Percentiles rank a stretch among this genome's conserved stretches.
phyloP scores from a whole-genome alignment of 805 yeast genomes.

The Starmerella stellata region DNA sequence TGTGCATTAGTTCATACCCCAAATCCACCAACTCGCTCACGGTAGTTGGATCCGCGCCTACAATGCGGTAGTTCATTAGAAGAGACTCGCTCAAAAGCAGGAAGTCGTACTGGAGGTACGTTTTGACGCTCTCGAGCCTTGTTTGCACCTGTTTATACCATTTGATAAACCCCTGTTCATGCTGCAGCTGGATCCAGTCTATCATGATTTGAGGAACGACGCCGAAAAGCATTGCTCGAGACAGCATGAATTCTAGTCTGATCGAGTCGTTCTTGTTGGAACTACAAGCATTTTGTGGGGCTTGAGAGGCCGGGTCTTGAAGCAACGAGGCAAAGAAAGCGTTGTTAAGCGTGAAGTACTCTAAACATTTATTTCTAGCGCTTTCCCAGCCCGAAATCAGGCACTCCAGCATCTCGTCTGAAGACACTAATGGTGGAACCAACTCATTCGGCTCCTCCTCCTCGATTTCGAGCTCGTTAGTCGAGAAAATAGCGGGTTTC shows the following conservation, averaged over 20 bases:
- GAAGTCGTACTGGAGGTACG: conserved; percentile 1
- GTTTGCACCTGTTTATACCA: conserved; percentile 14
- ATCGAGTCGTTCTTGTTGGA: background rate
- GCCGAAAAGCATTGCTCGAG: background rate
- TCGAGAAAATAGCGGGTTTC: background rate
- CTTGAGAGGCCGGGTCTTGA: no score
- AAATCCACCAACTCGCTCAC: conserved; percentile 1
- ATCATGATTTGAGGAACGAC: background rate
- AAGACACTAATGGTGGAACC: no score
- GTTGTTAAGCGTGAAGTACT: background rate
- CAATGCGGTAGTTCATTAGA: conserved; percentile 3
- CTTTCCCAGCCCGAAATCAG: background rate
- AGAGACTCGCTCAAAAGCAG: conserved; percentile 3
- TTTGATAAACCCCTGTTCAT: conserved; percentile 16
- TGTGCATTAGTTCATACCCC: background rate
- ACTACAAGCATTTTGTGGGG: no score
- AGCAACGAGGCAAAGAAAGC: background rate
- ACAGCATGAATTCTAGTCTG: background rate
- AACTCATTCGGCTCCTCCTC: background rate
- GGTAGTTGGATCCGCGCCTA: background rate
- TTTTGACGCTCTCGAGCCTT: conserved; percentile 4
- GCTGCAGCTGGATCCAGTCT: conserved; percentile 15
- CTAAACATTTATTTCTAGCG: background rate
- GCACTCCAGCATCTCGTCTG: background rate
- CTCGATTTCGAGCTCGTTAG: background rate